Base-by-base conservation (phyloP, 2,329 filamentous ascomycete genomes). In the Zymoseptoria passerinii region DNA sequence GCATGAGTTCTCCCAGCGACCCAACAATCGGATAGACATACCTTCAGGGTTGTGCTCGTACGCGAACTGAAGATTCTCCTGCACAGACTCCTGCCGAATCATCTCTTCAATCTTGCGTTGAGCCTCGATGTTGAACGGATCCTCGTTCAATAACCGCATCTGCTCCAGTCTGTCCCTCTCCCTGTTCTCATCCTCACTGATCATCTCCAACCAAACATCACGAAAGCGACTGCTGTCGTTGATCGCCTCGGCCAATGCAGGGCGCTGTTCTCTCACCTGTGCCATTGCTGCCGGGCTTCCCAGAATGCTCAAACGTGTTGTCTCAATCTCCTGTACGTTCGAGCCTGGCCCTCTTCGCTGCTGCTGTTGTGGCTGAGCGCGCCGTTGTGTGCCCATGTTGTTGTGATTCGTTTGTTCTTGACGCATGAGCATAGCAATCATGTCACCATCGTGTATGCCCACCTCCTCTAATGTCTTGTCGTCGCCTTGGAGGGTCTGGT, bases 21-120 rank as follows among this genome's bases (percentile, higher is more conserved):
- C 16, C 20, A 55, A 58, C 19, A n/a, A 13, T 7, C n/a, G 10
- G 27, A 59, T 48, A 16, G 48, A 75, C 81, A 67, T 76, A 95
- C 92, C 92, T 83, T 97, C 94, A 0, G 94, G 94, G 69, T 95
- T 96, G 75, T 97, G 87, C 75, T 97, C 92, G 82, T 96, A 92
- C 49, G 94, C 94, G 75, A 92, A 94, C 71, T 97, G 91, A 60
- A 97, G 75, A 70, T 99, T 99, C 76, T 96, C 91, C 74, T 92
- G 91, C 51, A 99, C 92, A 16, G 87, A 82, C 75, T 97, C 89
- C 75, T 96, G 89, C 57, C 94, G 86, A 70, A 99, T 99, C 75
- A 97, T 95, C 76, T 99, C 94, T 71, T 94, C 92, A 62, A 99
- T 99, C 76, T 87, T 90, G 52, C 82, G 82, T 75, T 99, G 94